A percentile compares a stretch with the other conserved stretches of the same genome.
Evolutionary conservation across 2,329 filamentous ascomycete genomes (phyloP).

Genomic region (Penicillium freii): DNA sequence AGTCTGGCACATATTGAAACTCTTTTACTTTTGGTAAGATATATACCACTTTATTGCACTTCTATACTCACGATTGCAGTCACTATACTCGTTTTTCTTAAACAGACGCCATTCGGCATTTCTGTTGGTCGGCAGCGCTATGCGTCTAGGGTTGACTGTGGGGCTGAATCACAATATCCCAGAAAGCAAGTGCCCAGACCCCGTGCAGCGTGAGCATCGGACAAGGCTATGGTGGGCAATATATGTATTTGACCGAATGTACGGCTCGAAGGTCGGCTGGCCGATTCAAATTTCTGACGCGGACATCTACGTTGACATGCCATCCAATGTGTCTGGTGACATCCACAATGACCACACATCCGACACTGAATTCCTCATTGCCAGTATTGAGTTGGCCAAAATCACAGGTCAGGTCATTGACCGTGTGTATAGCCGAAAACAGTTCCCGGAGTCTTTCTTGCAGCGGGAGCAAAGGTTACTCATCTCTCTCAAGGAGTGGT

Average conservation of each 20-base stretch:
- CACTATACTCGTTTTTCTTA: slow-evolving; percentile 27
- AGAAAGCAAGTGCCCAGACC: slow-evolving; percentile 20
- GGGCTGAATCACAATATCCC: slow-evolving; percentile 41
- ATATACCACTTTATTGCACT: not conserved
- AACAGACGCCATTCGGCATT: slow-evolving; percentile 30
- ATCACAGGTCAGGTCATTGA: slow-evolving; percentile 29
- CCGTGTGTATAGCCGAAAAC: slow-evolving; percentile 28
- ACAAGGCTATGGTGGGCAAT: slow-evolving; percentile 32
- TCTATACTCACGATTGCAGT: slow-evolving; percentile 9
- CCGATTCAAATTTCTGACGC: slow-evolving; percentile 48
- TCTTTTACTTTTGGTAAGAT: slow-evolving; percentile 33
- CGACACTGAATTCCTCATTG: slow-evolving; percentile 30
- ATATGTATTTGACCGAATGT: slow-evolving; percentile 40
- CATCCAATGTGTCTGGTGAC: slow-evolving; percentile 18
- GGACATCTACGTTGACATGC: slow-evolving; percentile 40
- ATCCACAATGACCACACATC: not conserved
- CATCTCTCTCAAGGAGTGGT: slow-evolving; percentile 31
- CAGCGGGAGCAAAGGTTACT: slow-evolving; percentile 36
- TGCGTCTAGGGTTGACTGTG: slow-evolving; percentile 39
- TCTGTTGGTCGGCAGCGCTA: slow-evolving; percentile 34
- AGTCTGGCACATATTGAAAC: slow-evolving; percentile 42
- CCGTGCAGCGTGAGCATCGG: slow-evolving; percentile 33
- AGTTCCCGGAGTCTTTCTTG: slow-evolving; percentile 29
- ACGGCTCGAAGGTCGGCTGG: slow-evolving; percentile 46
- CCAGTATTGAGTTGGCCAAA: slow-evolving; percentile 31